Base-by-base conservation (phyloP, 208 protist genomes). In the Trypanosoma theileri region DNA sequence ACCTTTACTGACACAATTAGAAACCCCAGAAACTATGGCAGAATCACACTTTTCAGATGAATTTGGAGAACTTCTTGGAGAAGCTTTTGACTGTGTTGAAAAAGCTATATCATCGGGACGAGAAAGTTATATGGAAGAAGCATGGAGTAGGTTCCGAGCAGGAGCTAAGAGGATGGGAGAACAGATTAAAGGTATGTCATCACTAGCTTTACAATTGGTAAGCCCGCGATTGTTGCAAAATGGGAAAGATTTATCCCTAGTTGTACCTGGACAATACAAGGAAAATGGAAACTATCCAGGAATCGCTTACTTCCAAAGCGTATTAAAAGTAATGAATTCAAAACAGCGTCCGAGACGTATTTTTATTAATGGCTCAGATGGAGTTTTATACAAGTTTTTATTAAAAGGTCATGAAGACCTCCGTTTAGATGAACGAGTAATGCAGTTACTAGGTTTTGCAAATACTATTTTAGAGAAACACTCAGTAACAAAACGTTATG, bases 401-500 rank as follows among this genome's bases (percentile, higher is more conserved):
- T 88, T 99, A 26, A 99, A 99, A 73, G 99, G 98, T 22, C 96
- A 98, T 73, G 98, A 99, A 82, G 97, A 99, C 71, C 74, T 99
- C 31, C 85, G 98, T 28, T 93, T 99, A 82, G 99, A 99, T 80
- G 99, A 99, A 85, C 88, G 99, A 31, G 98, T 99, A 24, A 99
- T 99, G 99, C 98, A 99, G 88, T 93, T 99, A 54, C 98, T 99
- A 69, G 97, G 96, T 1, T 95, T 99, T 54, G 98, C 99, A 21
- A 99, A 99, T 87, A 99, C 92, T 19, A 91, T 99, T 26, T 79
- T 99, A 31, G 94, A 98, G 70, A 93, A 94, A 58, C 96, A 98
- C 69, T 95, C 95, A 12, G 79, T 91, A 9, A 89, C 80, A 31
- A 84, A 93, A 75, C 85, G 85, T 14, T 78, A 80, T n/a, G 95